phyloP scores from a whole-genome alignment of 2,329 filamentous ascomycete genomes.

The Westerdykella ornata region DNA sequence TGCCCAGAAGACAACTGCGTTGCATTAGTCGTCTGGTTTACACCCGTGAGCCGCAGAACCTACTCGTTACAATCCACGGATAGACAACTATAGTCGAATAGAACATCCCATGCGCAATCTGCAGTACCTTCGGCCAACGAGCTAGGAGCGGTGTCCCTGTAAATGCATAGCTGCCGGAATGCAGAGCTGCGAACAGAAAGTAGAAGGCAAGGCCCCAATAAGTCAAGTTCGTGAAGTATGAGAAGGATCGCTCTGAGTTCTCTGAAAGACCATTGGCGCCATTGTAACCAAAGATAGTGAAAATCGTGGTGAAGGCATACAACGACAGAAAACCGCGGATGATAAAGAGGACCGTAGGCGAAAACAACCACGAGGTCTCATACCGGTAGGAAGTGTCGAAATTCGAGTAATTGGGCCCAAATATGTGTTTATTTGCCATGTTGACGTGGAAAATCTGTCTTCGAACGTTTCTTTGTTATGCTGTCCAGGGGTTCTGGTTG shows the following conservation, averaged over 20 bases:
- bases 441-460: too few species aligned
- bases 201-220: constrained; percentile 83
- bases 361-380: constrained; percentile 74
- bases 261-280: constrained; percentile 49
- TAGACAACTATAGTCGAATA: constrained; percentile 41
- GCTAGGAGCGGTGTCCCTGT: constrained; percentile 34
- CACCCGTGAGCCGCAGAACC: constrained; percentile 10
- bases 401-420: too few species aligned
- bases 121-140: constrained; percentile 34
- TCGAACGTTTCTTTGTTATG: too few species aligned
- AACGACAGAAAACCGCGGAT: constrained; percentile 49
- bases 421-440: too few species aligned
- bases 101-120: constrained; percentile 37
- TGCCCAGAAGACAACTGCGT: constrained; percentile 40
- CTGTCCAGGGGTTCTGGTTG: too few species aligned
- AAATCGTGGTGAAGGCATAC: constrained; percentile 63
- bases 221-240: constrained; percentile 74
- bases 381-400: constrained; percentile 44
- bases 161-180: constrained; percentile 60
- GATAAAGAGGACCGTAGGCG: constrained; percentile 56
- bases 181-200: constrained; percentile 58
- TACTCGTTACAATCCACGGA: constrained; percentile 42
- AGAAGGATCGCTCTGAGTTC: constrained; percentile 53
- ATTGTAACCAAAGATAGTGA: constrained; percentile 63
- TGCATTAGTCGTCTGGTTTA: constrained; percentile 8